These are phyloP conservation scores for Acarospora socialis DNA, from an alignment of 2,329 filamentous ascomycete genomes.

Conservation along the genomic window DNA sequence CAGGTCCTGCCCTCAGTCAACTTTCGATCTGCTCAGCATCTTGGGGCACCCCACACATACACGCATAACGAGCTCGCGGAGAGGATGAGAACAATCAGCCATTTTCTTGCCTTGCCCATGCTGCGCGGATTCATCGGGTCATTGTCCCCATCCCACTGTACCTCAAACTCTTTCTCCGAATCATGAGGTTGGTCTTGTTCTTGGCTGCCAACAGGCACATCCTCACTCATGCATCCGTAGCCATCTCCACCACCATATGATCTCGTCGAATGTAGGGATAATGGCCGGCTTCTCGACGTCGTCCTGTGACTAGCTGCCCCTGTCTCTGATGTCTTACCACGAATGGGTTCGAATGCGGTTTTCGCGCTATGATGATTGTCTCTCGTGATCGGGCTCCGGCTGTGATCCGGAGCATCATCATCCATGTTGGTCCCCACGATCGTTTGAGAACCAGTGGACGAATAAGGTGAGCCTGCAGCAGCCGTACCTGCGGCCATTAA, in stretches of 20 bases:
- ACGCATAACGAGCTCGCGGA: constrained; percentile 64
- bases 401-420: too few species aligned
- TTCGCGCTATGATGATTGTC: too few species aligned
- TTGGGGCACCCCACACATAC: constrained; percentile 39
- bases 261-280: constrained; percentile 10
- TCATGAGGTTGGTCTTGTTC: constrained; percentile 14
- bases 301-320: too few species aligned
- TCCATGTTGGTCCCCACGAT: too few species aligned
- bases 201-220: constrained; percentile 12
- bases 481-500: too few species aligned
- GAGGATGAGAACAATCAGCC: constrained; percentile 65
- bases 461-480: too few species aligned
- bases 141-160: constrained; percentile 58
- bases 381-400: too few species aligned
- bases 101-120: constrained; percentile 53
- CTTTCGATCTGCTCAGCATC: constrained; percentile 5
- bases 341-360: too few species aligned
- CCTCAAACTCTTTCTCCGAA: constrained; percentile 43
- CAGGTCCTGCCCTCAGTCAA: constrained; percentile 46
- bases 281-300: neutral
- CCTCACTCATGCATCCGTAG: constrained; percentile 10
- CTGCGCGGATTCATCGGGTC: constrained; percentile 65
- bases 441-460: too few species aligned
- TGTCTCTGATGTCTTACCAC: too few species aligned
- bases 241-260: constrained; percentile 16